Conservation (phyloP, 495 filamentous ascomycete species). For the Podospora conica region DNA sequence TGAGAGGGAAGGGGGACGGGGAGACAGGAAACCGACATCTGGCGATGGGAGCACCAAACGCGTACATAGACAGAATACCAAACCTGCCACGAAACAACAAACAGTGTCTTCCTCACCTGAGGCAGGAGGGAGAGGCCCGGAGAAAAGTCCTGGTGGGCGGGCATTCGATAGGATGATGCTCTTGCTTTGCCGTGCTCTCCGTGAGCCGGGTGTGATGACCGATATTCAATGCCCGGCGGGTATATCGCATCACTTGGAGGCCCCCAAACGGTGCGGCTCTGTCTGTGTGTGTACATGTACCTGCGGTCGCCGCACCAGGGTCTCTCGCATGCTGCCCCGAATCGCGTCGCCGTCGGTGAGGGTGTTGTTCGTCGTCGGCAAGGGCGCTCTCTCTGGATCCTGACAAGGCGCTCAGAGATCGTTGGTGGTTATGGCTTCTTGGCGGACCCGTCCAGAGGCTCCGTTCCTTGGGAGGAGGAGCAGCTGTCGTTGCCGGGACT, state of each 20-base stretch:
- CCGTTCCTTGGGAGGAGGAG: background rate
- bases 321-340: background rate
- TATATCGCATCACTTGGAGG: background rate
- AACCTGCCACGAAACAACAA: background rate
- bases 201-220: background rate
- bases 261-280: background rate
- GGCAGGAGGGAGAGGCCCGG: background rate
- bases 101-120: background rate
- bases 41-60: too few species aligned
- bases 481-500: background rate
- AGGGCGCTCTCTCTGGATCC: background rate
- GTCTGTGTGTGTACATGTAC: background rate
- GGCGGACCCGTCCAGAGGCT: background rate
- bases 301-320: background rate
- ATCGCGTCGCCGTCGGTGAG: background rate
- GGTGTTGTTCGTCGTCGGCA: background rate
- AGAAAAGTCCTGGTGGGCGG: background rate
- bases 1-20: too few species aligned
- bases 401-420: background rate
- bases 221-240: slow-evolving; percentile 1
- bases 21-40: too few species aligned
- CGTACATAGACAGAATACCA: background rate
- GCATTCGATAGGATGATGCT: too few species aligned
- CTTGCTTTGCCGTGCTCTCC: background rate
- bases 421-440: background rate